Evolutionary conservation across 495 filamentous ascomycete species (phyloP).

Genomic region (Podospora australis): DNA sequence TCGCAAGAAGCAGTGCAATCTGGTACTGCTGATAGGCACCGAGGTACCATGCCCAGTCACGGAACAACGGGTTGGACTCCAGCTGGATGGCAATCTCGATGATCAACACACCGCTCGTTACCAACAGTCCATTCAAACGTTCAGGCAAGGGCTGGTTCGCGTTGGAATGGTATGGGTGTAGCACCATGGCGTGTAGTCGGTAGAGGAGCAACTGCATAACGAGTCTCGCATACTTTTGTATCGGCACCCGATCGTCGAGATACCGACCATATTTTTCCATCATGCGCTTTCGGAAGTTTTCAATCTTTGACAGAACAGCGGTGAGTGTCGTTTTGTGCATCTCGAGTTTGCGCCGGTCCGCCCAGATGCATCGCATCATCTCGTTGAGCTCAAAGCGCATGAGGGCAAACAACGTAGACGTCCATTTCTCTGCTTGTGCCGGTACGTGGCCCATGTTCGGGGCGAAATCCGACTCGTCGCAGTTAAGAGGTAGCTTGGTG

Average conservation of each 20-base stretch:
- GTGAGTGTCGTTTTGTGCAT: conserved; percentile 51
- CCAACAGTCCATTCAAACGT: conserved; percentile 39
- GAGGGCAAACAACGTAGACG: conserved; percentile 56
- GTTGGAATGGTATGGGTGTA: conserved; percentile 58
- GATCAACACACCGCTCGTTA: conserved; percentile 45
- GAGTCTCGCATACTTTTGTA: conserved; percentile 53
- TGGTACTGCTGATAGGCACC: conserved; percentile 53
- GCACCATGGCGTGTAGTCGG: conserved; percentile 56
- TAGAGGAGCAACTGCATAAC: conserved; percentile 57
- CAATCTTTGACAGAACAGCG: conserved; percentile 52
- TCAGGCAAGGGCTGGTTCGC: conserved; percentile 46
- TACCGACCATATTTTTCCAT: conserved; percentile 53
- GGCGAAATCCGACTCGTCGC: conserved; percentile 55
- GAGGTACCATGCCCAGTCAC: conserved; percentile 50
- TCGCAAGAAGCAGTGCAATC: conserved; percentile 46
- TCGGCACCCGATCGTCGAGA: conserved; percentile 48
- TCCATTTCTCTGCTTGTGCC: conserved; percentile 50
- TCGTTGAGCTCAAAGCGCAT: conserved; percentile 69
- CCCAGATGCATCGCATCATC: conserved; percentile 60
- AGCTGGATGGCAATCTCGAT: conserved; percentile 56
- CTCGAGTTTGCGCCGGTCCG: conserved; percentile 56
- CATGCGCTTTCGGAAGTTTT: conserved; percentile 53
- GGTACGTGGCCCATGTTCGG: conserved; percentile 25
- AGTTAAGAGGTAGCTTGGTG: conserved; percentile 59
- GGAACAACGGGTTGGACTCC: conserved; percentile 48